Evolutionary conservation across 2,329 filamentous ascomycete genomes (phyloP), one percentile per base, ranked within the genome.

Genomic region (Ilyonectria mors-panacis): DNA sequence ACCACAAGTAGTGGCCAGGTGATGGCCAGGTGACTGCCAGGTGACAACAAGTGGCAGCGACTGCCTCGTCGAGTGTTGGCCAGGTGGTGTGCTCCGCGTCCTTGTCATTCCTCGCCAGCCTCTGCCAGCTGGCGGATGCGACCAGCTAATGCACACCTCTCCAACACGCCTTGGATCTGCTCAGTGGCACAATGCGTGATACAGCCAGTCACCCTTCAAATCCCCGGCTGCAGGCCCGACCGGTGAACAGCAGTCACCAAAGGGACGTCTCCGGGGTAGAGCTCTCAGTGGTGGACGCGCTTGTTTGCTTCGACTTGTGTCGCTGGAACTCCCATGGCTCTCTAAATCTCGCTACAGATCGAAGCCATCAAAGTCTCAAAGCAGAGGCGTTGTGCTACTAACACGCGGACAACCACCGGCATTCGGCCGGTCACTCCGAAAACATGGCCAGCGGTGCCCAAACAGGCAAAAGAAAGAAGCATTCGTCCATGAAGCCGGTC

Each of bases 1-100:
- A 61, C 50, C 67, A 59, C 59, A 56, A 65, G 63, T 57, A 55
- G 61, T 39, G 26, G 37, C 7, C 54, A 58, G 17, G 42, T 60
- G 50, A 47, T 42, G 47, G 45, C 45, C 59, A 50, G 57, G 62
- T 42, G 63, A 57, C 58, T 28, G 53, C n/a, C 61, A 60, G 26
- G 19, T 55, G 58, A 23, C 37, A 53, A 53, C 50, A 9, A 53
- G 28, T 53, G 50, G 30, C n/a, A 35, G 44, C 65, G 47, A 42
- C 23, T 17, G 45, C 26, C 21, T 60, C 37, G 30, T 19, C 28
- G 51, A 56, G 47, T 44, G 33, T 57, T 56, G 45, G 50, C 30
- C 30, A 21, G 48, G 26, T 21, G 9, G 19, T 7, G 50, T 37
- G 50, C 30, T 53, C 28, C 50, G 39, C 15, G 39, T 42, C 39